Evolutionary conservation across 2,329 filamentous ascomycete species (phyloP), one percentile per base, ranked within the genome.

Genomic region (Fusarium xyrophilum): DNA sequence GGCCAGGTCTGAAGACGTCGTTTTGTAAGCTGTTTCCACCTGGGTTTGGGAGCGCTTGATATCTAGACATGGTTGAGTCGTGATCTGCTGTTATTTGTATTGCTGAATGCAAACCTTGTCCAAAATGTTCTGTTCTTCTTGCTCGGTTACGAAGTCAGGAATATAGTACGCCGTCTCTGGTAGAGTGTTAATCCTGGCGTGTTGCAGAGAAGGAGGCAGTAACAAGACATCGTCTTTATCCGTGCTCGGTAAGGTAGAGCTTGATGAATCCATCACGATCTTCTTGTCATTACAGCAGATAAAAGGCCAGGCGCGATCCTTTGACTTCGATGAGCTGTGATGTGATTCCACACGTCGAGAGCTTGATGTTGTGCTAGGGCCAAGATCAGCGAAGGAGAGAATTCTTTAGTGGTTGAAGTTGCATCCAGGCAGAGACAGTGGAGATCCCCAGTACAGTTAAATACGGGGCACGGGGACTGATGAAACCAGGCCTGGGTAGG

Each of bases 1-100:
- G 95, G 96, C 85, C 94, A 93, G 2, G 93, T 93, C 83, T 98
- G 94, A 2, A 99, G 87, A 42, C 95, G 90, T 57, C 96, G 91
- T 78, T 93, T 93, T n/a, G 91, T 88, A 57, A 99, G 89, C 51
- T 91, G 86, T 66, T 93, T 94, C 95, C 96, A 99, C 76, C 89
- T 86, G 28, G 91, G 90, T 67, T 89, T 89, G 28, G 92, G 91
- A 2, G 88, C 89, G 44, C 86, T 83, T 53, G 82, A 81, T 71
- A 91, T 86, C 85, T 84, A 72, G 56, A 48, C 30, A 47, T 30
- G 46, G 38, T 69, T 74, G 42, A 75, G 73, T 55, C 32, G 55
- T 27, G 42, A 51, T 23, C 28, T n/a, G 39, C n/a, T 36, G 25
- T 21, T 12, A n/a, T 25, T 53, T 36, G 30, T 40, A 38, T 35